phyloP scores from a whole-genome alignment of 345 rosid genomes.

The Linum tenue region DNA sequence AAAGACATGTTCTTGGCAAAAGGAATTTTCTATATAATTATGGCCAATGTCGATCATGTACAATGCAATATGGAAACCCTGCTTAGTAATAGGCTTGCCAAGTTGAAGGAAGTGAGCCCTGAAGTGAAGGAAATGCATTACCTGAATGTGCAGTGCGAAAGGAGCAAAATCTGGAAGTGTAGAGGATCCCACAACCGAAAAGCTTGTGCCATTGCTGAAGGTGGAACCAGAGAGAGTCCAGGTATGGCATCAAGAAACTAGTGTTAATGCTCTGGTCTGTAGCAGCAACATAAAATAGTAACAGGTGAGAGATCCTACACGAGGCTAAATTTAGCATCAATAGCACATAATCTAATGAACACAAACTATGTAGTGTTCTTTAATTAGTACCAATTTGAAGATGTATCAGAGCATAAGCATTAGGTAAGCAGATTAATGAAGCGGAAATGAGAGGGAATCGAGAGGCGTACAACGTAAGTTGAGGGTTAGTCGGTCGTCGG shows the following conservation, averaged over 20 bases:
- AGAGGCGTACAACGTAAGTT: conserved; percentile 64
- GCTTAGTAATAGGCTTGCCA: conserved; percentile 31
- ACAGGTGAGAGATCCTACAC: not conserved
- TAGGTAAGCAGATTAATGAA: not conserved
- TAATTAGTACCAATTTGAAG: not conserved
- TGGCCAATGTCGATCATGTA: conserved; percentile 85
- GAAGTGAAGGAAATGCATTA: conserved; percentile 82
- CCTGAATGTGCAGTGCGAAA: conserved; percentile 62
- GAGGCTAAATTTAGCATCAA: not conserved
- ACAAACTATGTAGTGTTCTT: not conserved
- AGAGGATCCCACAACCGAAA: conserved; percentile 69
- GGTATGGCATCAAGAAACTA: conserved; percentile 50
- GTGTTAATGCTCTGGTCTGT: conserved; percentile 80
- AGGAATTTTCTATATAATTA: conserved; percentile 66
- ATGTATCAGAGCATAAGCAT: not conserved
- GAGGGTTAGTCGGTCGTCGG: conserved; percentile 76
- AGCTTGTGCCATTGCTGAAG: conserved; percentile 62
- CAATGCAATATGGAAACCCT: conserved; percentile 55
- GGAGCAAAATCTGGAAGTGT: conserved; percentile 70
- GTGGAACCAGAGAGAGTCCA: conserved; percentile 57
- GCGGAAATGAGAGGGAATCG: not conserved
- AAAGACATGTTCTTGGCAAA: conserved; percentile 48
- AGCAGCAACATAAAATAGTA: not conserved
- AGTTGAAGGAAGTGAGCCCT: conserved; percentile 57
- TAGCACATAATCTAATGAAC: too few relatives aligned